Percentiles rank a stretch among this genome's conserved stretches.
phyloP scores from a whole-genome alignment of 352 stramenopile species.

The Phytophthora pseudosyringae region DNA sequence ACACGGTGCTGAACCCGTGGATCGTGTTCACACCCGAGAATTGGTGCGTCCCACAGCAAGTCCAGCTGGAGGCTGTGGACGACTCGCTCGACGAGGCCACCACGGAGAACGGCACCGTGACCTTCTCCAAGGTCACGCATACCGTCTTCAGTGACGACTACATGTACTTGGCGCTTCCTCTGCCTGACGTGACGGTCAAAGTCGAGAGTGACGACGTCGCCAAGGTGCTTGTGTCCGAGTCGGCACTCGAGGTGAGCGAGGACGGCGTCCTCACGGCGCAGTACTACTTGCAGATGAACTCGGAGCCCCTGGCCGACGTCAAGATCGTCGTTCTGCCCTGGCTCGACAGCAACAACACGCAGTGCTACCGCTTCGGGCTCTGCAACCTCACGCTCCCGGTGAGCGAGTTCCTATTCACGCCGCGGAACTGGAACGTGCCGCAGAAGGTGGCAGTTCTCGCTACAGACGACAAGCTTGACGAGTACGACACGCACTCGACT shows the following conservation, averaged over 20 bases:
- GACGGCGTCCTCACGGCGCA: constrained; percentile 45
- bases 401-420: constrained; percentile 64
- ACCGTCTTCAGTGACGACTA: constrained; percentile 69
- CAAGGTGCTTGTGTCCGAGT: constrained; percentile 66
- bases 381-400: constrained; percentile 75
- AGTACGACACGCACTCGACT: constrained; percentile 65
- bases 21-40: constrained; percentile 74
- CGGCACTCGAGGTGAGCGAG: constrained; percentile 60
- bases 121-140: constrained; percentile 69
- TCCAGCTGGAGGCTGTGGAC: constrained; percentile 56
- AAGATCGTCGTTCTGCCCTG: constrained; percentile 70
- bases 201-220: constrained; percentile 72
- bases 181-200: constrained; percentile 48
- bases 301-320: constrained; percentile 66
- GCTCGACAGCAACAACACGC: constrained; percentile 60
- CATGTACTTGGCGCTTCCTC: constrained; percentile 53
- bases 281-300: constrained; percentile 65
- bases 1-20: constrained; percentile 74
- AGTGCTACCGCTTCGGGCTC: constrained; percentile 76
- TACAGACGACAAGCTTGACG: constrained; percentile 73
- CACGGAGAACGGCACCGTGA: constrained; percentile 47
- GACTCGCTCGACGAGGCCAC: constrained; percentile 69
- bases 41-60: constrained; percentile 68
- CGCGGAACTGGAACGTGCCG: constrained; percentile 64
- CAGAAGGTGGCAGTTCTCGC: constrained; percentile 61